Percentiles rank a stretch among this genome's conserved stretches.
These are phyloP conservation scores for Ophioceras dolichostomum DNA, from an alignment of 2,329 filamentous ascomycete species.

Conservation along the genomic window DNA sequence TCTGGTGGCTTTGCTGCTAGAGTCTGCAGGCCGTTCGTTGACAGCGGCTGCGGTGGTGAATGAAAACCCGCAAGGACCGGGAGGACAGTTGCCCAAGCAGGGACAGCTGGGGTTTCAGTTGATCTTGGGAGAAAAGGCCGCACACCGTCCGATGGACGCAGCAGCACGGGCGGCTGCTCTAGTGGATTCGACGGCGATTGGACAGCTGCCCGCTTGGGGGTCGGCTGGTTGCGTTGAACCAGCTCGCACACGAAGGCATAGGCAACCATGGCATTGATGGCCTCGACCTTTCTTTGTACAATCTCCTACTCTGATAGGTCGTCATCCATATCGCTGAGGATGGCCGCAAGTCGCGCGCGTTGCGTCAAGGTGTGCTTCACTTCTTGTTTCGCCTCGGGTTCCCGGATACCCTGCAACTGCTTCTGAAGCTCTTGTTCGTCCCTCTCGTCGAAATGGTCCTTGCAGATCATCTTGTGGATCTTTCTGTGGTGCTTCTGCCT, in stretches of 20 bases:
- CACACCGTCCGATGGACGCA: neutral
- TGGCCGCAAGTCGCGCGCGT: conserved; percentile 1
- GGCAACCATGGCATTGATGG: conserved; percentile 5
- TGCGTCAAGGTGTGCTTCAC: neutral
- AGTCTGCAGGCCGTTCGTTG: neutral
- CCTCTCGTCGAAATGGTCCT: conserved; percentile 3
- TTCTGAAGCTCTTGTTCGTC: conserved; percentile 6
- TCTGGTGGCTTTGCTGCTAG: neutral
- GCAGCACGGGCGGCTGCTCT: neutral
- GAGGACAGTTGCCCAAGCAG: neutral
- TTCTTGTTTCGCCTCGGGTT: conserved; percentile 1
- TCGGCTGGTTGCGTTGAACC: neutral
- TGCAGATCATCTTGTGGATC: conserved; percentile 2
- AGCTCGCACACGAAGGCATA: conserved; percentile 17
- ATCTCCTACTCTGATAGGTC: conserved; percentile 2
- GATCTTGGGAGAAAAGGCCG: neutral
- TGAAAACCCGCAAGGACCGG: neutral
- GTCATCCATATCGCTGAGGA: conserved; percentile 5
- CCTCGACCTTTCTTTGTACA: conserved; percentile 3
- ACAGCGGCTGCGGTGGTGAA: neutral
- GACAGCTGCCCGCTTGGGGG: neutral
- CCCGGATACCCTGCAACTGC: conserved; percentile 4
- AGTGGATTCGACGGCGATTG: neutral
- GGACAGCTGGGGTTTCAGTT: too few species aligned
- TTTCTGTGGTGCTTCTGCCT: conserved; percentile 5